Conservation (phyloP, 1,139 yeast genomes). For the Pichia sp. region DNA sequence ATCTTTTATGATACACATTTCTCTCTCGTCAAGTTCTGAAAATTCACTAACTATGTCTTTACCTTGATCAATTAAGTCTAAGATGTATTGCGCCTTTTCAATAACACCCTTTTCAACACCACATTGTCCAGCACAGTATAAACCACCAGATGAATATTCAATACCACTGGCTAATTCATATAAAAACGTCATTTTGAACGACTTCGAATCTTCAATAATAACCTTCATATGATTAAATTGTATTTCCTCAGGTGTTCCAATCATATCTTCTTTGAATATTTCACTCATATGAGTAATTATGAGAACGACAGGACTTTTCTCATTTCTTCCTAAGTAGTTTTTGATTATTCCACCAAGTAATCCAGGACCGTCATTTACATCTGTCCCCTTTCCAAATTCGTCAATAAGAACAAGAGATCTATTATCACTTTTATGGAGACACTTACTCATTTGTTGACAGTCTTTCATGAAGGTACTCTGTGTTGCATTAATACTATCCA, state of each 20-base stretch:
- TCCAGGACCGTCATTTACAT: constrained; percentile 44
- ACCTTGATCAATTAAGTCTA: constrained; percentile 5
- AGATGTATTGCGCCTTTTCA: constrained; percentile 28
- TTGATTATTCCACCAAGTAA: constrained; percentile 40
- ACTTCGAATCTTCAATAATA: not conserved
- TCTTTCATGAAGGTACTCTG: constrained; percentile 49
- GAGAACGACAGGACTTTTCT: constrained; percentile 34
- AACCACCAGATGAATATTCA: constrained; percentile 37
- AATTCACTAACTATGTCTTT: constrained; percentile 9
- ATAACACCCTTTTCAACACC: constrained; percentile 35
- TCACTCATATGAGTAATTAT: constrained; percentile 47
- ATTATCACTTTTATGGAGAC: constrained; percentile 28
- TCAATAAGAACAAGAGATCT: constrained; percentile 44
- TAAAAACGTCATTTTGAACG: constrained; percentile 34
- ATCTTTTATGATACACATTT: constrained; percentile 1
- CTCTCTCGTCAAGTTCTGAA: constrained; percentile 4
- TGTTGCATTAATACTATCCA: constrained; percentile 41
- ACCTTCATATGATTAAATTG: constrained; percentile 16
- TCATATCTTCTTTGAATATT: constrained; percentile 31
- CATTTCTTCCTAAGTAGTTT: constrained; percentile 19
- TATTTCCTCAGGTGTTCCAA: constrained; percentile 13
- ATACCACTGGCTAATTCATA: constrained; percentile 35
- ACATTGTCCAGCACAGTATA: constrained; percentile 39
- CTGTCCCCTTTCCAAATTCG: constrained; percentile 55
- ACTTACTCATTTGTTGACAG: constrained; percentile 40